Evolutionary conservation across 176 grass and related monocot species (phyloP).

Genomic region (Aechmea fasciata): DNA sequence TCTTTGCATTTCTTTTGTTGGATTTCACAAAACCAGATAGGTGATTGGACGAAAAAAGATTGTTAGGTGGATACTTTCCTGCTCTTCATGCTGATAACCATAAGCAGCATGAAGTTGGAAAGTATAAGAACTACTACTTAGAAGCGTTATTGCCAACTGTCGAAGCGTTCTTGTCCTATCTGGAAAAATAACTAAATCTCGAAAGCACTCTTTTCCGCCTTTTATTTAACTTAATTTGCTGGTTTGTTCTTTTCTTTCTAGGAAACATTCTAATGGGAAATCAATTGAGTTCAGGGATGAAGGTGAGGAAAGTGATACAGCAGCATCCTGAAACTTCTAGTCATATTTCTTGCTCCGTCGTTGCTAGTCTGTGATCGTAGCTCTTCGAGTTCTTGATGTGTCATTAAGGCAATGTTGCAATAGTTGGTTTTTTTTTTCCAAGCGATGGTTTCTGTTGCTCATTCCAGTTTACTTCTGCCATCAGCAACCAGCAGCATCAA

Average conservation of each 20-base stretch:
- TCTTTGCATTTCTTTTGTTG: not conserved
- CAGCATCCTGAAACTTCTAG: constrained; percentile 35
- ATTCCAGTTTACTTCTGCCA: not conserved
- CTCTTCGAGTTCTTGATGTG: not conserved
- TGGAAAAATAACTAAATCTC: too few relatives aligned
- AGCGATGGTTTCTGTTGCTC: constrained; percentile 24
- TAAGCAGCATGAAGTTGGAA: too few relatives aligned
- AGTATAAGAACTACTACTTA: too few relatives aligned
- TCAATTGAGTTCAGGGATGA: constrained; percentile 44
- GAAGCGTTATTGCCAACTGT: too few relatives aligned
- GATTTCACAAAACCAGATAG: not conserved
- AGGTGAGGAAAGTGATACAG: constrained; percentile 67
- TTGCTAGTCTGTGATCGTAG: not conserved
- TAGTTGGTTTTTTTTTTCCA: not conserved
- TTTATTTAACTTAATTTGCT: not conserved
- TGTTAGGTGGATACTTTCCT: not conserved
- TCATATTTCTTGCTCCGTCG: constrained; percentile 24
- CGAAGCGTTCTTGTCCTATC: too few relatives aligned
- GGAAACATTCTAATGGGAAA: constrained; percentile 44
- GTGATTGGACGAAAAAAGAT: not conserved
- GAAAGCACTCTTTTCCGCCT: too few relatives aligned
- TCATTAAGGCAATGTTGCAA: not conserved
- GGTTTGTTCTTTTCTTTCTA: constrained; percentile 16
- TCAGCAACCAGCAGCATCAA: too few relatives aligned
- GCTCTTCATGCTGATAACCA: too few relatives aligned